phyloP scores from a whole-genome alignment of 305 asterid genomes.

The Nicotiana rustica region DNA sequence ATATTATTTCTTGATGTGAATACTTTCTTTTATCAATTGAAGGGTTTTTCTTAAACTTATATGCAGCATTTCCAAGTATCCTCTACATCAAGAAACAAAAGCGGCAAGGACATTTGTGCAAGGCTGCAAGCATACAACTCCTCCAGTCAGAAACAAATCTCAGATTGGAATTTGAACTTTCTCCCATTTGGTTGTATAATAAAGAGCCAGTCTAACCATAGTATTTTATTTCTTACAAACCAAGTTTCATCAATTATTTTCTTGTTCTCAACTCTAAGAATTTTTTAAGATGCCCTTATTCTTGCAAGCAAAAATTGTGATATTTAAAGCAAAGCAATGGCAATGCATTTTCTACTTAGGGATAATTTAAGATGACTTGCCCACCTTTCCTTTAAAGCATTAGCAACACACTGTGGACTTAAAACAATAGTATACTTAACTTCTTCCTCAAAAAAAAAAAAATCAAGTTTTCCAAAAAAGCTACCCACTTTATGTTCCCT shows the following conservation, averaged over 20 bases:
- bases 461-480: not conserved
- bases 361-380: not conserved
- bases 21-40: conserved; percentile 19
- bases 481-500: not conserved
- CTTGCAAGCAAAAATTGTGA: conserved; percentile 16
- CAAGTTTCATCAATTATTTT: not conserved
- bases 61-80: conserved; percentile 6
- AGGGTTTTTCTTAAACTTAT: not conserved
- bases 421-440: not conserved
- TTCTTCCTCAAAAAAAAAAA: not conserved
- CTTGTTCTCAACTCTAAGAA: not conserved
- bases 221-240: not conserved
- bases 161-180: not conserved
- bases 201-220: not conserved
- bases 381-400: not conserved
- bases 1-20: conserved; percentile 13
- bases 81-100: conserved; percentile 25
- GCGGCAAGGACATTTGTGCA: conserved; percentile 8
- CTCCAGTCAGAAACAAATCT: not conserved
- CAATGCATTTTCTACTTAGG: not conserved
- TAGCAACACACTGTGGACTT: not conserved
- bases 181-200: not conserved
- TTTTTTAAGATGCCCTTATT: too few species aligned
- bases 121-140: not conserved
- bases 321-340: not conserved